Percentiles rank a stretch among this genome's conserved stretches.
phyloP scores from a whole-genome alignment of 2,329 filamentous ascomycete genomes.

The Diaporthe sp. region DNA sequence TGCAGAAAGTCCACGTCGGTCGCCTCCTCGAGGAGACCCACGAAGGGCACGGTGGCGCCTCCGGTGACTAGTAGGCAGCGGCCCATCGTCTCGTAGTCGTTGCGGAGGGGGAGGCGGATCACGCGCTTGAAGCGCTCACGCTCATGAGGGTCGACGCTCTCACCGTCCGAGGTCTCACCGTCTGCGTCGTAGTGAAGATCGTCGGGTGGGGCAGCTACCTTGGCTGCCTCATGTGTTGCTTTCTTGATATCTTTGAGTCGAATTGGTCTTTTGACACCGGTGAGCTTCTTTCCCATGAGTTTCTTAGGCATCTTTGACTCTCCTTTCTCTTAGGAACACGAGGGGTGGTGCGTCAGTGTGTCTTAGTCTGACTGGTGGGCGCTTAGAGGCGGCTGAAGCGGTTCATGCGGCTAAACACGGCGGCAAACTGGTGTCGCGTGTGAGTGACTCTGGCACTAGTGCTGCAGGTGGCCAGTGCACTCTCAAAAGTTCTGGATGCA shows the following conservation, averaged over 20 bases:
- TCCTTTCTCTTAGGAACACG: slow-evolving; percentile 1
- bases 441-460: neutral
- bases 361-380: too few relatives aligned
- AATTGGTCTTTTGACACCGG: neutral
- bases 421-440: neutral
- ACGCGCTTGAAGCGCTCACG: neutral
- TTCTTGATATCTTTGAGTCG: neutral
- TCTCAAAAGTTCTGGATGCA: slow-evolving; percentile 28
- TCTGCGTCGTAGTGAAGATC: neutral
- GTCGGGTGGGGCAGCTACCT: neutral
- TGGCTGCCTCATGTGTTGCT: neutral
- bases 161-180: neutral
- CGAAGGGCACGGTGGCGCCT: slow-evolving; percentile 90
- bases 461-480: slow-evolving; percentile 13
- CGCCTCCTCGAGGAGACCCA: slow-evolving; percentile 73
- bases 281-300: neutral
- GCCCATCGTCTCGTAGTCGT: slow-evolving; percentile 26
- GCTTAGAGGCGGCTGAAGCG: too few relatives aligned
- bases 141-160: neutral
- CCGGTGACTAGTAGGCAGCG: slow-evolving; percentile 84
- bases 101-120: neutral
- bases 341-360: neutral
- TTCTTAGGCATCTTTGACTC: slow-evolving; percentile 2
- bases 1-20: slow-evolving; percentile 71
- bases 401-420: neutral